These are phyloP conservation scores for Bauhinia variegata DNA, from an alignment of 306 rosid genomes.

Conservation along the genomic window DNA sequence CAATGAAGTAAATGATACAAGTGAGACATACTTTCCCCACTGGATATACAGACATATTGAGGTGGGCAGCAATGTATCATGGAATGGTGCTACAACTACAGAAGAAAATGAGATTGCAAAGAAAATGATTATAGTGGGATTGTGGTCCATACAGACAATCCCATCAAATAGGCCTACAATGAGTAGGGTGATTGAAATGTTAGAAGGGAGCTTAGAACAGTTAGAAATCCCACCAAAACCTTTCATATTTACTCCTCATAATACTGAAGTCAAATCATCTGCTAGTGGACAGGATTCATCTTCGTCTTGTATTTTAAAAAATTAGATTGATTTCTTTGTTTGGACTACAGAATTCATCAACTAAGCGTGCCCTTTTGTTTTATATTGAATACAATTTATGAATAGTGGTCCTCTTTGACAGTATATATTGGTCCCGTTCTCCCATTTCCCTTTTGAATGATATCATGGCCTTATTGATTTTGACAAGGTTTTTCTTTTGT, in stretches of 20 bases:
- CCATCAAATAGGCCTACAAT: constrained; percentile 50
- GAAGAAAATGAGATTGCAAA: constrained; percentile 40
- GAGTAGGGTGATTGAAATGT: constrained; percentile 58
- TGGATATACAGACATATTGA: constrained; percentile 39
- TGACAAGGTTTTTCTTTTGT: too few relatives aligned
- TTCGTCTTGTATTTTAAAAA: not conserved
- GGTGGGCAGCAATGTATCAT: constrained; percentile 5
- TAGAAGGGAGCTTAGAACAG: constrained; percentile 38
- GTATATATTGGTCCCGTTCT: too few relatives aligned
- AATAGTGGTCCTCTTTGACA: too few relatives aligned
- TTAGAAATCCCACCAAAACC: constrained; percentile 54
- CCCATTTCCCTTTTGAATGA: too few relatives aligned
- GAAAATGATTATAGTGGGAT: constrained; percentile 46
- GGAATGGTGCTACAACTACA: not conserved
- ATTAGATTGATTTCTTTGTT: not conserved
- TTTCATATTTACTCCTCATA: constrained; percentile 30
- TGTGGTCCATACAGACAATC: constrained; percentile 51
- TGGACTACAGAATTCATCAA: too few relatives aligned
- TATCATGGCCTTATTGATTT: too few relatives aligned
- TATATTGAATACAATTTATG: too few relatives aligned
- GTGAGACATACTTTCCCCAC: constrained; percentile 43
- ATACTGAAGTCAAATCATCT: constrained; percentile 5
- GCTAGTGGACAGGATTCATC: not conserved
- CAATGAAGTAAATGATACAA: constrained; percentile 7
- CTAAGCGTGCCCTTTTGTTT: too few relatives aligned